phyloP scores from a whole-genome alignment of 1,284 basidiomycete species.

The Ceratorhiza oryzae-sativae region DNA sequence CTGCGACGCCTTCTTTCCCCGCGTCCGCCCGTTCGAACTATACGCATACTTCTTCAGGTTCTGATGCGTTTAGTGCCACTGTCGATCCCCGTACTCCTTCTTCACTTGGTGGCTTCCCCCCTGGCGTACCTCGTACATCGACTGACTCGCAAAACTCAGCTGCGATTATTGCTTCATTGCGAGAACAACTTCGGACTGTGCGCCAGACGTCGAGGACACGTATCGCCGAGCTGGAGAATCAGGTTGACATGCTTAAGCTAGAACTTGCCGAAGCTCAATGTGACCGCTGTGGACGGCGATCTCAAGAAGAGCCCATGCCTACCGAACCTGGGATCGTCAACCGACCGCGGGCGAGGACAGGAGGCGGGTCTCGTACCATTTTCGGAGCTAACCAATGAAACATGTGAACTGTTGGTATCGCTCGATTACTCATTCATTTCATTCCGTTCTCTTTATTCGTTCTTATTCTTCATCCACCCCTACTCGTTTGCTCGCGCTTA shows the following conservation, averaged over 20 bases:
- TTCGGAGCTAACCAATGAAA: conserved; percentile 6
- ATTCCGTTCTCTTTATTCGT: neutral
- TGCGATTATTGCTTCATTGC: conserved; percentile 19
- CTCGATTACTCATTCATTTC: neutral
- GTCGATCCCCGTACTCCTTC: conserved; percentile 35
- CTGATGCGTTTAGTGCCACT: conserved; percentile 31
- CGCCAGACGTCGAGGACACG: conserved; percentile 16
- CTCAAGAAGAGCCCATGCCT: neutral
- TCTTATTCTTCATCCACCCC: neutral
- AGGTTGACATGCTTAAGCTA: conserved; percentile 22
- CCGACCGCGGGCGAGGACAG: conserved; percentile 40
- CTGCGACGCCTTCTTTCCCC: conserved; percentile 27
- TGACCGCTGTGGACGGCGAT: conserved; percentile 29
- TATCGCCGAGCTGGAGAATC: conserved; percentile 31
- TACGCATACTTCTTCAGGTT: conserved; percentile 28
- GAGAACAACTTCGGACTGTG: conserved; percentile 19
- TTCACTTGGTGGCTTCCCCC: conserved; percentile 14
- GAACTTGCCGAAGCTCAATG: conserved; percentile 22
- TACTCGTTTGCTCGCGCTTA: neutral
- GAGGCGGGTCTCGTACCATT: conserved; percentile 24
- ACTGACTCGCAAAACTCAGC: conserved; percentile 27
- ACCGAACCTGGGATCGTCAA: conserved; percentile 31
- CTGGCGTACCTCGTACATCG: conserved; percentile 15
- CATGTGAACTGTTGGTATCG: neutral
- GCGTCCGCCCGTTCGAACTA: conserved; percentile 15